These are phyloP conservation scores for Trypanosoma avium DNA, from an alignment of 208 protist species.

Conservation along the genomic window DNA sequence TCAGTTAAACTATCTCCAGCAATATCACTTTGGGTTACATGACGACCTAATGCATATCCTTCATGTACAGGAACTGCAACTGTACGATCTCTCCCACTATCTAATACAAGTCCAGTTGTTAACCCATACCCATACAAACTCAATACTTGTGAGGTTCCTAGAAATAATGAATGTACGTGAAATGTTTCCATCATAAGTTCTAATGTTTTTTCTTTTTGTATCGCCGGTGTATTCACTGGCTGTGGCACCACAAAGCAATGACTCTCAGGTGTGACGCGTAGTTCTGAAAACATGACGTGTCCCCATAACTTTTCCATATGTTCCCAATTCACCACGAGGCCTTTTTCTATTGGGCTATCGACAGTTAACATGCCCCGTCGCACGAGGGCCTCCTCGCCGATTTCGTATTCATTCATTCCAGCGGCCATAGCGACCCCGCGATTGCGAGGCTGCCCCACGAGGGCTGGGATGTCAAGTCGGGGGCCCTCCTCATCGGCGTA, in stretches of 20 bases:
- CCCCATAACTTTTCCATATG: conserved; percentile 93
- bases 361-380: conserved; percentile 84
- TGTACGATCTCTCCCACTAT: conserved; percentile 87
- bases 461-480: conserved; percentile 81
- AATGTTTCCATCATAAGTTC: conserved; percentile 96
- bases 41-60: conserved; percentile 89
- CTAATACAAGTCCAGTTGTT: conserved; percentile 94
- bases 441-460: conserved; percentile 88
- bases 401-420: conserved; percentile 88
- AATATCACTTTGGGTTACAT: conserved; percentile 72
- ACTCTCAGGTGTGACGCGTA: conserved; percentile 87
- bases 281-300: conserved; percentile 90
- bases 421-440: conserved; percentile 90
- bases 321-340: conserved; percentile 87
- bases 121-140: conserved; percentile 93
- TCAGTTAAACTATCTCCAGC: conserved; percentile 84
- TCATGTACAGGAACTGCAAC: conserved; percentile 91
- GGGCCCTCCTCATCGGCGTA: conserved; percentile 84
- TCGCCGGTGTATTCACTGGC: conserved; percentile 72
- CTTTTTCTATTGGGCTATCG: conserved; percentile 66
- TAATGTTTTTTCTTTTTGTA: conserved; percentile 87
- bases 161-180: conserved; percentile 89
- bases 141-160: conserved; percentile 89
- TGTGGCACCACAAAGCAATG: conserved; percentile 91
- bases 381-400: conserved; percentile 82